Evolutionary conservation across 2,329 filamentous ascomycete genomes (phyloP).

Genomic region (Botrytis sinoallii): DNA sequence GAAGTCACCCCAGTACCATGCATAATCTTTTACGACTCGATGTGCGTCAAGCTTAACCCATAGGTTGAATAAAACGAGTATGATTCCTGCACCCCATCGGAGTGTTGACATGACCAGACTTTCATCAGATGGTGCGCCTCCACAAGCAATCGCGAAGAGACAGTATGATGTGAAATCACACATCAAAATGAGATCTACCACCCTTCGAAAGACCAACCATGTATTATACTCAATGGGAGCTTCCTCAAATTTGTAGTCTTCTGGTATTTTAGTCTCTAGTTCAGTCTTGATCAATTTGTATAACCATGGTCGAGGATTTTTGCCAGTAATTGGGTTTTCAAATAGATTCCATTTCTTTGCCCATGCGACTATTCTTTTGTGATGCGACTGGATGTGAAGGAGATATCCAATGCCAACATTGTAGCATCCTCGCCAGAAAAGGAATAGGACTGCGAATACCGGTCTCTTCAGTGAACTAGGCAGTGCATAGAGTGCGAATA

Average conservation of each 20-base stretch:
- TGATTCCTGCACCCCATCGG: slow-evolving; percentile 76
- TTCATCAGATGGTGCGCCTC: slow-evolving; percentile 71
- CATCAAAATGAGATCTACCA: slow-evolving; percentile 97
- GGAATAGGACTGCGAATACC: slow-evolving; percentile 76
- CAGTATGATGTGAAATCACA: slow-evolving; percentile 98
- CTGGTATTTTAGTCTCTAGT: slow-evolving; percentile 88
- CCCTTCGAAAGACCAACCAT: slow-evolving; percentile 91
- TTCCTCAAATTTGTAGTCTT: slow-evolving; percentile 89
- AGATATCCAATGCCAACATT: slow-evolving; percentile 92
- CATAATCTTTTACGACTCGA: slow-evolving; percentile 96
- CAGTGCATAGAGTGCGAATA: slow-evolving; percentile 69
- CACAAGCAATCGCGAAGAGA: slow-evolving; percentile 89
- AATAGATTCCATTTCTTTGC: slow-evolving; percentile 84
- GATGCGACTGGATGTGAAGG: slow-evolving; percentile 84
- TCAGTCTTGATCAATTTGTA: slow-evolving; percentile 84
- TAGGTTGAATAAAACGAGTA: slow-evolving; percentile 86
- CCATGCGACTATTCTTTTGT: slow-evolving; percentile 82
- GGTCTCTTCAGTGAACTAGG: slow-evolving; percentile 68
- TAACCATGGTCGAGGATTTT: slow-evolving; percentile 77
- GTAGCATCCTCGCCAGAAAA: slow-evolving; percentile 91
- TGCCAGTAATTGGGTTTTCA: slow-evolving; percentile 74
- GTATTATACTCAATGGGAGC: slow-evolving; percentile 98
- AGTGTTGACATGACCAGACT: slow-evolving; percentile 62
- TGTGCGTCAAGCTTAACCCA: slow-evolving; percentile 99
- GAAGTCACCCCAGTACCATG: slow-evolving; percentile 99